Base-by-base conservation (phyloP, 2,329 filamentous ascomycete genomes). In the Aspergillus phoenicis region DNA sequence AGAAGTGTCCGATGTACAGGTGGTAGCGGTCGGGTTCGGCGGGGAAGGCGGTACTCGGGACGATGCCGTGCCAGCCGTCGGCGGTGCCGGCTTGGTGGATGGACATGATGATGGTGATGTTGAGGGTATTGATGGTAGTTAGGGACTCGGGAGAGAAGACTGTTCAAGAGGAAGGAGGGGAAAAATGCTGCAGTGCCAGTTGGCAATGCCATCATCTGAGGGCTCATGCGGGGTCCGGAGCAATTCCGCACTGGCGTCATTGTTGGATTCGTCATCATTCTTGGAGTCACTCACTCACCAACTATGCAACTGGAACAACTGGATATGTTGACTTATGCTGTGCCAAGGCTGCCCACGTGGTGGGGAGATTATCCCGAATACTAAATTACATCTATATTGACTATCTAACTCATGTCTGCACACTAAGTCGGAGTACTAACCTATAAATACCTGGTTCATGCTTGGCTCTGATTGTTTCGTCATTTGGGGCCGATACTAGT, bases 1-100 rank as follows among this genome's bases (percentile, higher is more conserved):
- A 89, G 75, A 89, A 89, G 28, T 88, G 80, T 20, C 79, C 82
- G 43, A 85, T 81, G 66, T 85, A 85, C 2, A 86, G 72, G 67
- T 85, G 83, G 71, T 86, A 86, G 43, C 84, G 78, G 51, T 78
- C 78, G 39, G 77, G 78, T 64, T 84, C 81, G 2, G 82, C 80
- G 5, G 78, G 77, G 66, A 85, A 86, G 15, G 80, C 73, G 13
- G 79, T 78, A 15, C 77, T 74, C 26, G 75, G 67, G 17, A 85
- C 83, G 52, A 79, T 74, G 57, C 82, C 83, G 64, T 85, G 83
- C 80, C 83, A 85, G 52, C 71, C 68, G 52, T 72, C 71, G 8
- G 62, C 55, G 6, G 70, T 73, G 8, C 58, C 64, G 39, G 64
- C 51, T 8, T 64, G 43, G 26, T 74, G 71, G 48, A 70, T 65